Conservation (phyloP, 257 asterid species). For the Fraxinus quadrangulata region DNA sequence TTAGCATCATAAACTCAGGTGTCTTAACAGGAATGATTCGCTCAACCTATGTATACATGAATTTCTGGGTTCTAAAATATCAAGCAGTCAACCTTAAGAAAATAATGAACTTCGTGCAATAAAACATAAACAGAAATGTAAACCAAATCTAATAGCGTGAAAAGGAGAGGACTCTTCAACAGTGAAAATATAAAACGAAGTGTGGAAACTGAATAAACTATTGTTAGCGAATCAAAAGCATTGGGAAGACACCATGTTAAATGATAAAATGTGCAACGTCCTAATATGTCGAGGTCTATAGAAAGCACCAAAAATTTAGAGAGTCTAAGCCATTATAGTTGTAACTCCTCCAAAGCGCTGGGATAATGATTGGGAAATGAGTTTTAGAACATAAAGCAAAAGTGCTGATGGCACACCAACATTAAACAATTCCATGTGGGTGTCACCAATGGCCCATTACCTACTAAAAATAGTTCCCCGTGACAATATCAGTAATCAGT, state of each 20-base stretch:
- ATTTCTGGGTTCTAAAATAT: neutral
- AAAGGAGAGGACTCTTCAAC: neutral
- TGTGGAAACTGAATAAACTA: neutral
- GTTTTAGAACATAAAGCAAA: slow-evolving; percentile 47
- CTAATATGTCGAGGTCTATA: neutral
- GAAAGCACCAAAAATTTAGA: neutral
- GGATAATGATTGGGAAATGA: slow-evolving; percentile 23
- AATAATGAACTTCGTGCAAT: neutral
- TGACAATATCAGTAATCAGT: slow-evolving; percentile 36
- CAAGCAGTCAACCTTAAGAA: neutral
- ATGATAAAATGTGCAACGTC: neutral
- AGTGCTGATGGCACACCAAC: slow-evolving; percentile 55
- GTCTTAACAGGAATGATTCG: neutral
- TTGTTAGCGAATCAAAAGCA: neutral
- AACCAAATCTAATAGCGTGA: neutral
- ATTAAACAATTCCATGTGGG: slow-evolving; percentile 45
- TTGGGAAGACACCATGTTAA: neutral
- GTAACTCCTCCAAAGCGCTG: slow-evolving; percentile 25
- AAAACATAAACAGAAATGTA: neutral
- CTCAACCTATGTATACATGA: neutral
- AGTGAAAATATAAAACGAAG: neutral
- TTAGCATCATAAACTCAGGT: neutral
- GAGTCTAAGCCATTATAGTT: neutral
- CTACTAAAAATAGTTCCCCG: slow-evolving; percentile 39
- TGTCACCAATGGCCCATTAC: slow-evolving; percentile 49